phyloP scores from a whole-genome alignment of 31 red algal species.

The Endocladia muricata region DNA sequence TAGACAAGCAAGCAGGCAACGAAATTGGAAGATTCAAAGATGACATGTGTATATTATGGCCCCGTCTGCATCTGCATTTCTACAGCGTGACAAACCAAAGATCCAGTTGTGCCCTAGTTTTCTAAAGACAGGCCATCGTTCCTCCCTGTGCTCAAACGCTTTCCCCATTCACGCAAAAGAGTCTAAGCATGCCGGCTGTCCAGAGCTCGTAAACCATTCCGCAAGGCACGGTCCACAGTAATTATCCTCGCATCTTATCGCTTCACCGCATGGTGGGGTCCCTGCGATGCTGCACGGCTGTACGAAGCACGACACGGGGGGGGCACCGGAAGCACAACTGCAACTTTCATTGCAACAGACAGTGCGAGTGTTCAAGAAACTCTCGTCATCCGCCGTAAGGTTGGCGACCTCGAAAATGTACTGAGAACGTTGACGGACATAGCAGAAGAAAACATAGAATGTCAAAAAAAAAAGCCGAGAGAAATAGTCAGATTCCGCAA shows the following conservation, averaged over 20 bases:
- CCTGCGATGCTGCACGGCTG: conserved; percentile 20
- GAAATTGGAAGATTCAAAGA: no score
- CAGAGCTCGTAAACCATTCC: conserved; percentile 31
- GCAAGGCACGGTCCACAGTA: conserved; percentile 38
- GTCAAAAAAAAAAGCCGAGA: background rate
- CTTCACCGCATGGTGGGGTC: conserved; percentile 18
- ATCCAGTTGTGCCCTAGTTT: no score
- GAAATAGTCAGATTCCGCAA: background rate
- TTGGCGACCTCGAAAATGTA: background rate
- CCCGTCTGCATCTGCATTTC: no score
- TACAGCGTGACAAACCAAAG: no score
- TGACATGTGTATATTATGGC: no score
- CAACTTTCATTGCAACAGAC: conserved; percentile 25
- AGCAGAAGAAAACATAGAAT: background rate
- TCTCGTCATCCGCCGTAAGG: background rate
- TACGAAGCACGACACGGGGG: conserved; percentile 28
- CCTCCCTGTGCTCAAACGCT: no score
- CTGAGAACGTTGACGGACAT: conserved; percentile 21
- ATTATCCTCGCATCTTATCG: conserved; percentile 26
- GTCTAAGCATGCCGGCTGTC: conserved; percentile 9
- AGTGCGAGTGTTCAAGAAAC: conserved; percentile 22
- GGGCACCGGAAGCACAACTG: conserved; percentile 3
- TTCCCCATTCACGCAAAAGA: no score
- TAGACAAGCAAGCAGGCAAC: no score
- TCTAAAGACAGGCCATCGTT: no score